These are phyloP conservation scores for Bertia moriformis DNA, from an alignment of 2,329 filamentous ascomycete genomes.

Conservation along the genomic window DNA sequence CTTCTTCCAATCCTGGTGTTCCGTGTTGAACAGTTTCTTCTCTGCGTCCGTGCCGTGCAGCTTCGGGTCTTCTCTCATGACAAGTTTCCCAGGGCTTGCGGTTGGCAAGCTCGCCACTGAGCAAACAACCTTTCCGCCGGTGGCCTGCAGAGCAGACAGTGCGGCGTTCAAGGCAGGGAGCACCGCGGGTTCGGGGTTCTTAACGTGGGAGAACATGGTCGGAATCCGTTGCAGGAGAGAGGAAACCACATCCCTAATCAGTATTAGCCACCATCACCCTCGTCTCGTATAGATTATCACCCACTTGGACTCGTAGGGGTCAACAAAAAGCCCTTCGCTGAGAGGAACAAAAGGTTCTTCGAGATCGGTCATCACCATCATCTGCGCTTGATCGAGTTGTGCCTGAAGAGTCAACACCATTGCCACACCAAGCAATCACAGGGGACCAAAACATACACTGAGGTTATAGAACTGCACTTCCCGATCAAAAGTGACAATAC, in stretches of 20 bases:
- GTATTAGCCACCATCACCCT: conserved; percentile 11
- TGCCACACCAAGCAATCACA: not conserved
- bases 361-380: conserved; percentile 96
- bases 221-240: conserved; percentile 76
- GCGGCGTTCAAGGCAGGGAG: conserved; percentile 74
- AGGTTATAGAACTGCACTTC: conserved; percentile 98
- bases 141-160: conserved; percentile 67
- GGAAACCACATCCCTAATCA: conserved; percentile 55
- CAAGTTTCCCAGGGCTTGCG: conserved; percentile 74
- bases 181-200: conserved; percentile 80
- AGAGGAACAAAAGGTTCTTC: conserved; percentile 92
- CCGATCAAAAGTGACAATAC: conserved; percentile 90
- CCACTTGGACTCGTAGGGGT: conserved; percentile 75
- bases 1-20: conserved; percentile 79
- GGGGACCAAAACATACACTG: conserved; percentile 38
- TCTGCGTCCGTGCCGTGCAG: conserved; percentile 75
- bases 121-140: conserved; percentile 84
- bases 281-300: conserved; percentile 6
- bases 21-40: conserved; percentile 80
- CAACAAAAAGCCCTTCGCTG: conserved; percentile 83
- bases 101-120: conserved; percentile 79
- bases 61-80: conserved; percentile 78
- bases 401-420: conserved; percentile 28
- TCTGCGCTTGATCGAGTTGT: conserved; percentile 72
- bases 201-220: conserved; percentile 71